A percentile compares a stretch with the other conserved stretches of the same genome.
These are phyloP conservation scores for Amanita polypyramis DNA, from an alignment of 768 basidiomycete genomes.

Conservation along the genomic window DNA sequence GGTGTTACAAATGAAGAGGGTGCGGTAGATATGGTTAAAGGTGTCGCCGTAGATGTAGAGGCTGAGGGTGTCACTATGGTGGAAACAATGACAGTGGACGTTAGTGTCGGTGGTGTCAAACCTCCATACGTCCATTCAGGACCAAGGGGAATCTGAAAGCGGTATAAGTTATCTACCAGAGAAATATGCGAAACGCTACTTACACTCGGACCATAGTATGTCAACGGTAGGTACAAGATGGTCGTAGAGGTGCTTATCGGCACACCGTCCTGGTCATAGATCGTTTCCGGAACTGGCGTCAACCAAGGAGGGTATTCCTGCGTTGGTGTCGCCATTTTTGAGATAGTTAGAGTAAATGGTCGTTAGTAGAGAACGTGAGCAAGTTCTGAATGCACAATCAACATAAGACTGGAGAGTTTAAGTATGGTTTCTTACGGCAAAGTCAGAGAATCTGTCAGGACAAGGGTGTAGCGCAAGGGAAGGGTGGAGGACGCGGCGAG, in stretches of 20 bases:
- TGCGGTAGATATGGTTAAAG: constrained; percentile 18
- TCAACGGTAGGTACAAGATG: constrained; percentile 56
- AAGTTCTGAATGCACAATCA: constrained; percentile 1
- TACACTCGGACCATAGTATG: constrained; percentile 78
- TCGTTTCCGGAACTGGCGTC: constrained; percentile 38
- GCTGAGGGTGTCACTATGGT: constrained; percentile 19
- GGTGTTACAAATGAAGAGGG: constrained; percentile 17
- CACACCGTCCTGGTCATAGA: constrained; percentile 42
- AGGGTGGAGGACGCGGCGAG: not conserved
- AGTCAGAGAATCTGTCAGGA: not conserved
- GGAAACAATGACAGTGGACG: constrained; percentile 18
- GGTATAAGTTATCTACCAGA: not conserved
- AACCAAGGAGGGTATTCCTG: constrained; percentile 71
- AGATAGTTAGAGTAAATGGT: constrained; percentile 16
- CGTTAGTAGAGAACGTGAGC: constrained; percentile 38
- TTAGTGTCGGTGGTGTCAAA: constrained; percentile 29
- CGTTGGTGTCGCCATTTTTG: constrained; percentile 45
- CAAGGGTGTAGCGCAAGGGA: not conserved
- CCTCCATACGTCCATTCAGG: constrained; percentile 69
- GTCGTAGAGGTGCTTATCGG: constrained; percentile 46
- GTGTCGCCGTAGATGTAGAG: constrained; percentile 20
- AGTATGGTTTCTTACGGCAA: not conserved
- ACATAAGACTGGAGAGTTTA: not conserved
- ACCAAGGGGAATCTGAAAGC: constrained; percentile 60
- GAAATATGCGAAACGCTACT: constrained; percentile 21